Conservation (phyloP, 1,284 basidiomycete genomes). For the Ceratobasidium sp. region DNA sequence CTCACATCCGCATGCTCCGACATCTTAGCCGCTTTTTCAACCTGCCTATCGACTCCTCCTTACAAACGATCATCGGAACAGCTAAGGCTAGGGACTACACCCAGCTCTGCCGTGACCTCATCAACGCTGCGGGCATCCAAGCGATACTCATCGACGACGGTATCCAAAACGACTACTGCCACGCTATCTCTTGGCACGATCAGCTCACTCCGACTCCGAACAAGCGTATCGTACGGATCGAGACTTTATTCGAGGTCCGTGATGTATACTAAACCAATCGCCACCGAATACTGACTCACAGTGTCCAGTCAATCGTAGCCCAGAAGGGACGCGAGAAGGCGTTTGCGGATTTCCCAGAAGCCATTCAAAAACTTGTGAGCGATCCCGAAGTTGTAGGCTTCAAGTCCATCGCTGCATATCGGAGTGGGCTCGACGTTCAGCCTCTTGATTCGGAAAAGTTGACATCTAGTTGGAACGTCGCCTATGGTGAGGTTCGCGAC, state of each 20-base stretch:
- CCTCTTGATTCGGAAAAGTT: too few species aligned
- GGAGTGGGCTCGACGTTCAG: slow-evolving; percentile 71
- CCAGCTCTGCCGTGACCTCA: slow-evolving; percentile 65
- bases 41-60: slow-evolving; percentile 51
- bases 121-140: slow-evolving; percentile 66
- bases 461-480: neutral
- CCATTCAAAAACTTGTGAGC: slow-evolving; percentile 55
- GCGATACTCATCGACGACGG: slow-evolving; percentile 78
- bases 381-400: slow-evolving; percentile 69
- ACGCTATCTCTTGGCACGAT: slow-evolving; percentile 69
- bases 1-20: slow-evolving; percentile 65
- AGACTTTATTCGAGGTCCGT: slow-evolving; percentile 50
- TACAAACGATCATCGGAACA: slow-evolving; percentile 66
- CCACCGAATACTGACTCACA: neutral
- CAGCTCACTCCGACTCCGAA: slow-evolving; percentile 62
- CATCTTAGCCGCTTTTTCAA: slow-evolving; percentile 64
- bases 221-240: slow-evolving; percentile 72
- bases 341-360: slow-evolving; percentile 51
- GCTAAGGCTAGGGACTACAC: slow-evolving; percentile 61
- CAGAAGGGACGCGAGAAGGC: slow-evolving; percentile 64
- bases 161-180: slow-evolving; percentile 63
- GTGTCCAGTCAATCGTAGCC: slow-evolving; percentile 57
- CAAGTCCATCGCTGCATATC: slow-evolving; percentile 79
- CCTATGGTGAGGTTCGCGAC: slow-evolving; percentile 39
- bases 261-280: neutral